Conservation (phyloP, 805 yeast genomes). For the Candida khao-thaluensis region DNA sequence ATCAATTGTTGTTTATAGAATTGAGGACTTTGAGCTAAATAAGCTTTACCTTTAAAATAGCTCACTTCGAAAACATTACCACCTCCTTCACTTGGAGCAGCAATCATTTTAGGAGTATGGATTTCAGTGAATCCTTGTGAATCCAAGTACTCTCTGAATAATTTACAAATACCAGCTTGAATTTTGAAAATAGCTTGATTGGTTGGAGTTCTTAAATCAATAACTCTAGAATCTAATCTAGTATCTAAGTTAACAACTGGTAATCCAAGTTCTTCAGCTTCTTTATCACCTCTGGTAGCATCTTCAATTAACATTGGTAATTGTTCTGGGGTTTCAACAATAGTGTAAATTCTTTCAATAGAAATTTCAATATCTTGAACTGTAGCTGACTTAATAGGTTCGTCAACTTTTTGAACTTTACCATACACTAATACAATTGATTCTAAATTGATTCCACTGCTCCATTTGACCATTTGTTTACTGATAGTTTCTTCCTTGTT, state of each 20-base stretch:
- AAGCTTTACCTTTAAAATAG: conserved; percentile 91
- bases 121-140: conserved; percentile 76
- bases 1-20: conserved; percentile 96
- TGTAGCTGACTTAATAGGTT: conserved; percentile 85
- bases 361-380: conserved; percentile 87
- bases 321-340: conserved; percentile 87
- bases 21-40: conserved; percentile 97
- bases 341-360: conserved; percentile 67
- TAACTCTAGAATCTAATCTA: conserved; percentile 90
- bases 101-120: conserved; percentile 94
- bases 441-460: conserved; percentile 80
- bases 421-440: conserved; percentile 92
- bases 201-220: conserved; percentile 94
- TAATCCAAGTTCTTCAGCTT: conserved; percentile 85
- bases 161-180: conserved; percentile 81
- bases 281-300: conserved; percentile 91
- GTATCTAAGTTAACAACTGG: conserved; percentile 97
- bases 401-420: conserved; percentile 76
- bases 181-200: conserved; percentile 96
- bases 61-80: conserved; percentile 92
- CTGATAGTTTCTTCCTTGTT: conserved; percentile 72
- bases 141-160: conserved; percentile 85
- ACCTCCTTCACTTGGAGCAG: conserved; percentile 98
- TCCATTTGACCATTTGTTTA: conserved; percentile 97
- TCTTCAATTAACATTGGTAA: conserved; percentile 95